Conservation (phyloP, 163 green algal species). For the Picocystis sp. region DNA sequence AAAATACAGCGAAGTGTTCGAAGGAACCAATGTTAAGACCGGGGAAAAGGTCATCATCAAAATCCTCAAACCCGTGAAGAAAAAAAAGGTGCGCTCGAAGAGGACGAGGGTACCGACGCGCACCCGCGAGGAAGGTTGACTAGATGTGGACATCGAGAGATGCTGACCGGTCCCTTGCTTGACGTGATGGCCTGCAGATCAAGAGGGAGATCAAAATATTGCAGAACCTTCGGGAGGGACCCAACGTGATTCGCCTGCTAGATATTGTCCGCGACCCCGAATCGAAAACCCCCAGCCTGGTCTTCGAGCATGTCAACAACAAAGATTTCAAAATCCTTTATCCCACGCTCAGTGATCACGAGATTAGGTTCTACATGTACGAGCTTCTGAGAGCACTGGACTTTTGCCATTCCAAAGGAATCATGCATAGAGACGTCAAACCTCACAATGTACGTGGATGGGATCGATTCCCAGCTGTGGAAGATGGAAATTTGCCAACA, state of each 20-base stretch:
- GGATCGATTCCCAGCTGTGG: neutral
- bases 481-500: no score
- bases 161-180: no score
- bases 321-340: constrained; percentile 89
- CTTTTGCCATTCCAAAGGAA: constrained; percentile 75
- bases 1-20: constrained; percentile 99
- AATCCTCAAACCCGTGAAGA: constrained; percentile 96
- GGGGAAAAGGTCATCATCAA: constrained; percentile 86
- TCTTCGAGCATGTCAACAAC: constrained; percentile 98
- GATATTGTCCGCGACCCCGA: constrained; percentile 82
- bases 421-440: constrained; percentile 96
- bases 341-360: constrained; percentile 85
- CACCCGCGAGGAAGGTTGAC: constrained; percentile 31
- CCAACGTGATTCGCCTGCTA: constrained; percentile 87
- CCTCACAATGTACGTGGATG: constrained; percentile 80
- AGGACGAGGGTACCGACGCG: neutral
- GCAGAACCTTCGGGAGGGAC: constrained; percentile 77
- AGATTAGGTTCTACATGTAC: constrained; percentile 98
- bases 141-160: neutral
- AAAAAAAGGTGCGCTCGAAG: constrained; percentile 56
- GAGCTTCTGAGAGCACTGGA: constrained; percentile 87
- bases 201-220: constrained; percentile 96
- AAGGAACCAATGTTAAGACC: constrained; percentile 18
- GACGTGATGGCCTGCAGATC: constrained; percentile 31
- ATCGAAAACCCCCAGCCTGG: constrained; percentile 79